Percentiles rank a stretch among this genome's conserved stretches.
These are phyloP conservation scores for Cryptosporidium canis DNA, from an alignment of 169 alveolate genomes.

Conservation along the genomic window DNA sequence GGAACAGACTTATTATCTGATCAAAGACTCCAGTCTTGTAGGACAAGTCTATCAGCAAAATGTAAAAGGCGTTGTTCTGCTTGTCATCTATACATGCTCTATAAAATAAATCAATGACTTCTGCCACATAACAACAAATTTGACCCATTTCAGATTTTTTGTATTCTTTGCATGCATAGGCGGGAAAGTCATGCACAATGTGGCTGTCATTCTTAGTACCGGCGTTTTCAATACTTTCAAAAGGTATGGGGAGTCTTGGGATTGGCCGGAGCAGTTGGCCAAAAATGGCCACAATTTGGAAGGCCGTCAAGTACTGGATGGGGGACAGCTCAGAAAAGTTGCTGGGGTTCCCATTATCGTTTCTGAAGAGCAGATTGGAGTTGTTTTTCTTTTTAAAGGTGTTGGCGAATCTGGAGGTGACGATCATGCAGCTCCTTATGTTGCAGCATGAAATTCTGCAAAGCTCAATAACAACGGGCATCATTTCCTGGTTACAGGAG, in stretches of 20 bases:
- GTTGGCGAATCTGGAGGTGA: slow-evolving; percentile 28
- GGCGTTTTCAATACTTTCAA: neutral
- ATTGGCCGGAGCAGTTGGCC: slow-evolving; percentile 4
- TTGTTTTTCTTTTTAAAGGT: slow-evolving; percentile 29
- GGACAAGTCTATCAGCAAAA: slow-evolving; percentile 31
- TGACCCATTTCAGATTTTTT: slow-evolving; percentile 22
- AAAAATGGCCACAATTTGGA: slow-evolving; percentile 34
- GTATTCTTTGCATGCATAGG: neutral
- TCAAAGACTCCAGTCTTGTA: slow-evolving; percentile 47
- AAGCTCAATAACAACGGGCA: slow-evolving; percentile 46
- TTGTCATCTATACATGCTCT: slow-evolving; percentile 62
- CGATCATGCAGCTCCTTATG: slow-evolving; percentile 39
- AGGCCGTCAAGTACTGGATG: slow-evolving; percentile 50
- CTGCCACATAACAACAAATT: slow-evolving; percentile 59
- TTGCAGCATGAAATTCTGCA: slow-evolving; percentile 61
- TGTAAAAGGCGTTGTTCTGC: slow-evolving; percentile 53
- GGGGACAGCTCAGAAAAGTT: slow-evolving; percentile 39
- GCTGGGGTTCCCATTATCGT: neutral
- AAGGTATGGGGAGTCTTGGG: slow-evolving; percentile 25
- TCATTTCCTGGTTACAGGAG: neutral
- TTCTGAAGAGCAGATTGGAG: slow-evolving; percentile 23
- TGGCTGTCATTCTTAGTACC: neutral
- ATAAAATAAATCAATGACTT: slow-evolving; percentile 38
- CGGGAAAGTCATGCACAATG: neutral
- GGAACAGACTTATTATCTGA: slow-evolving; percentile 10